Evolutionary conservation across 148 eudicot species (phyloP).

Genomic region (Oxyria digyna): DNA sequence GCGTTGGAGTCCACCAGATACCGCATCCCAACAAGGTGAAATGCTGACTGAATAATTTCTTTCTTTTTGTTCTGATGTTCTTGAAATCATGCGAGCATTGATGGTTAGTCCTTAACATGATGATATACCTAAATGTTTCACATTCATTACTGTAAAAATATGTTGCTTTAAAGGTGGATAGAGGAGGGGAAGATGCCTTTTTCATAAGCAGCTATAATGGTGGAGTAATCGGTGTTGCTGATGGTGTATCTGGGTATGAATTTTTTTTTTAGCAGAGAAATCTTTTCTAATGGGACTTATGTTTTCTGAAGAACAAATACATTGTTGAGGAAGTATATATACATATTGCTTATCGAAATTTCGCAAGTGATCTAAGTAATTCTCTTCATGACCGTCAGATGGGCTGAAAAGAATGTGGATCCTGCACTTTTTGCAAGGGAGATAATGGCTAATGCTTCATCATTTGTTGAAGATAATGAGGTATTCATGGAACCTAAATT

Average conservation of each 20-base stretch:
- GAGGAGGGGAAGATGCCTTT: conserved; percentile 96
- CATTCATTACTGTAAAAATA: too few species aligned
- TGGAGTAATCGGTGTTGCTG: conserved; percentile 85
- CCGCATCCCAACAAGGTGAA: conserved; percentile 92
- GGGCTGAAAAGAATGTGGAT: conserved; percentile 81
- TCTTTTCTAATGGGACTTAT: neutral
- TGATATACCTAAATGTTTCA: too few species aligned
- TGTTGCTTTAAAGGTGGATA: conserved; percentile 46
- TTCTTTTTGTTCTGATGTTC: neutral
- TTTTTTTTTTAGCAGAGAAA: neutral
- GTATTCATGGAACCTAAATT: conserved; percentile 15
- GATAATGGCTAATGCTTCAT: conserved; percentile 53
- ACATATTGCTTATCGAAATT: neutral
- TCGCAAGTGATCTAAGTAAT: neutral
- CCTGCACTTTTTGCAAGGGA: conserved; percentile 76
- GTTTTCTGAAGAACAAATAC: neutral
- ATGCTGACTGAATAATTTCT: neutral
- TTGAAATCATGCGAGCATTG: neutral
- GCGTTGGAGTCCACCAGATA: conserved; percentile 67
- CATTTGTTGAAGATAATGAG: conserved; percentile 61
- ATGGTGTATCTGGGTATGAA: conserved; percentile 92
- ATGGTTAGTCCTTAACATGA: too few species aligned
- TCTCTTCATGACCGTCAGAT: conserved; percentile 27
- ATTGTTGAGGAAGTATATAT: neutral
- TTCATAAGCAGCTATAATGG: conserved; percentile 58